Conservation (phyloP, 768 basidiomycete species). For the Naganishia onofrii region DNA sequence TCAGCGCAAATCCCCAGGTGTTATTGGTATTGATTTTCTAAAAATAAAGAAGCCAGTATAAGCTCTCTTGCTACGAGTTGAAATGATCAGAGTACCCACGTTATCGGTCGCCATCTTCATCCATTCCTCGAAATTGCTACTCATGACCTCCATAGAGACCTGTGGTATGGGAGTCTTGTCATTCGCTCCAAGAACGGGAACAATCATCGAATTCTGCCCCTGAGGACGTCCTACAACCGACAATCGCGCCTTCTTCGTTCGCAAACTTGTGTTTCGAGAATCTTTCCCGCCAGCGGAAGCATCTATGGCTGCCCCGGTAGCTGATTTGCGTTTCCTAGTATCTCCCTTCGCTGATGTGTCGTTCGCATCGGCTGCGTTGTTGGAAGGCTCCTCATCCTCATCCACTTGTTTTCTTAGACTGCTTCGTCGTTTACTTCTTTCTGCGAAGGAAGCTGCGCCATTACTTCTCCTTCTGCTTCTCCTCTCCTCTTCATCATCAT, state of each 20-base stretch:
- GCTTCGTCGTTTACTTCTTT: slow-evolving; percentile 16
- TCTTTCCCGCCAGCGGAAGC: background rate
- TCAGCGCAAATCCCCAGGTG: slow-evolving; percentile 95
- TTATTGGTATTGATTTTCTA: slow-evolving; percentile 99
- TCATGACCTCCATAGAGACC: slow-evolving; percentile 72
- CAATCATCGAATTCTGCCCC: slow-evolving; percentile 22
- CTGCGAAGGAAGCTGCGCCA: slow-evolving; percentile 2
- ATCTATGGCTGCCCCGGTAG: background rate
- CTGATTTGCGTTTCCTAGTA: slow-evolving; percentile 1
- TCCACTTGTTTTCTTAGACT: slow-evolving; percentile 15
- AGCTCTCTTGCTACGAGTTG: background rate
- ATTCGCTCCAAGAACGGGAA: slow-evolving; percentile 14
- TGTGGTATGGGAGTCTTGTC: slow-evolving; percentile 14
- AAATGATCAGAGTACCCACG: slow-evolving; percentile 57
- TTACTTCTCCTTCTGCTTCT: slow-evolving; percentile 10
- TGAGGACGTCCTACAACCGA: slow-evolving; percentile 15
- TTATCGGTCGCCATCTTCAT: slow-evolving; percentile 99
- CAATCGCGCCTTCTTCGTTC: slow-evolving; percentile 19
- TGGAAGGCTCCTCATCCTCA: slow-evolving; percentile 1
- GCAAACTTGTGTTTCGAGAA: slow-evolving; percentile 14
- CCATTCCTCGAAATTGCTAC: slow-evolving; percentile 95
- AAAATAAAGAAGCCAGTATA: slow-evolving; percentile 20
- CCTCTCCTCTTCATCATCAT: slow-evolving; percentile 20
- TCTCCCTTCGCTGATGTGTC: background rate
- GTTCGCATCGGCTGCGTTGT: background rate